These are phyloP conservation scores for Fusarium musae DNA, from an alignment of 2,329 filamentous ascomycete genomes.

Conservation along the genomic window DNA sequence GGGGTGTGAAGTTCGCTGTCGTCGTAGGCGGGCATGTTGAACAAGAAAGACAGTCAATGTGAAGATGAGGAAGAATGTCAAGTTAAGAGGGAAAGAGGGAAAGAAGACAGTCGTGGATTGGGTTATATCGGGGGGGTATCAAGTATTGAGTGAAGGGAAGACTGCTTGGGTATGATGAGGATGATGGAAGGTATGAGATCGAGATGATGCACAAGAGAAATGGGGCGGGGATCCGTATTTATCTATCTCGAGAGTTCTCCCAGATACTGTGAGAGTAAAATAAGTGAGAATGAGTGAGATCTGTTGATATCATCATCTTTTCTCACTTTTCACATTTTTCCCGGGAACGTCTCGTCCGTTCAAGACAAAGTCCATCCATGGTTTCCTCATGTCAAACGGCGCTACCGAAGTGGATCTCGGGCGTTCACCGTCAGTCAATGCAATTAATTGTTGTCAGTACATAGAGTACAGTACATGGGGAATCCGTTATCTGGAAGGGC, in stretches of 20 bases:
- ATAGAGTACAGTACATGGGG: not conserved
- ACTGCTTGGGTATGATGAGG: slow-evolving; percentile 15
- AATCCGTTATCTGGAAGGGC: slow-evolving; percentile 26
- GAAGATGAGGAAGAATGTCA: not conserved
- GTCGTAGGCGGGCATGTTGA: slow-evolving; percentile 69
- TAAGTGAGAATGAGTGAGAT: not conserved
- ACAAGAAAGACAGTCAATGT: not conserved
- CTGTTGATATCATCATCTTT: slow-evolving; percentile 35
- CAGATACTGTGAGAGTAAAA: not conserved
- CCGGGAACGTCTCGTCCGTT: slow-evolving; percentile 7
- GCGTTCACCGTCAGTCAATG: slow-evolving; percentile 39
- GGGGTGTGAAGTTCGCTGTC: slow-evolving; percentile 60
- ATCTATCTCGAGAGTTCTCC: slow-evolving; percentile 18
- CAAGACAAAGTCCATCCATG: slow-evolving; percentile 2
- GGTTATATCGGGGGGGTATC: slow-evolving; percentile 27
- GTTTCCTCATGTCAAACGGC: slow-evolving; percentile 16
- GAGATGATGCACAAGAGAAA: slow-evolving; percentile 18
- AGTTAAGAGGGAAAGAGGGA: slow-evolving; percentile 20
- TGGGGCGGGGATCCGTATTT: slow-evolving; percentile 36
- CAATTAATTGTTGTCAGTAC: not conserved
- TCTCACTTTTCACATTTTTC: not conserved
- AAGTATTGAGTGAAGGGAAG: slow-evolving; percentile 28
- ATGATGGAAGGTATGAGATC: slow-evolving; percentile 6
- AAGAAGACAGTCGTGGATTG: slow-evolving; percentile 7
- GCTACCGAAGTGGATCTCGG: slow-evolving; percentile 38